Base-by-base conservation (phyloP, 768 basidiomycete species). In the Boletus barrowsii region DNA sequence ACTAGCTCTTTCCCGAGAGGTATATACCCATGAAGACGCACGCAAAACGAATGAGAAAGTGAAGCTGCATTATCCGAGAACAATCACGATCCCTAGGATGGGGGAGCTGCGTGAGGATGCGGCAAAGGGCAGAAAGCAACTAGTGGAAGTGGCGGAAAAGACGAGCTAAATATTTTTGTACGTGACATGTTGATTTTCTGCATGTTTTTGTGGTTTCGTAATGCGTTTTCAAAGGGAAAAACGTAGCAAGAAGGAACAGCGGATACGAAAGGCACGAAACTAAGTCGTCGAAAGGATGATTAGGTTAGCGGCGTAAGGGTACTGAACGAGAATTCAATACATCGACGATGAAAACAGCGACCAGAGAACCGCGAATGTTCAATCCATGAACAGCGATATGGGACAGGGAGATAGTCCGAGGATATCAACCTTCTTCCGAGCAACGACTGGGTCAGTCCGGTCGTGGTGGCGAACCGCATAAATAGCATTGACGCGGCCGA, bases 101-200 rank as follows among this genome's bases (percentile, higher is more conserved):
- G 39, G 24, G 20, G 33, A 18, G 52, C 53, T 51, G 57, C 35
- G 44, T 20, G 32, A 47, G 22, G 30, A 37, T 20, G 53, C 49
- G 52, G 51, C 30, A 13, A 58, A 59, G 26, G 47, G 45, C 50
- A 57, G 39, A 56, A 55, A 40, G 54, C 44, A 58, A 66, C 60
- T 54, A 63, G 73, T 36, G 73, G 70, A 71, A 66, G 62, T 60
- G 40, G 42, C 70, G 65, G 70, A 73, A 68, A 71, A 69, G 55
- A 68, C 59, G 14, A 55, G 42, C 58, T 64, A 65, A 67, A 70
- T 80, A 71, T 83, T 82, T 83, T 83, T 82, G 73, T 74, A 62
- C 29, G 60, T 66, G 73, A 69, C 73, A 70, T 54, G 48, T 32
- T 37, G 20, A 51, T 72, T 70, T 69, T 70, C 55, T 71, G 59